phyloP scores from a whole-genome alignment of 2,329 filamentous ascomycete species.

The Colletotrichum sp. region DNA sequence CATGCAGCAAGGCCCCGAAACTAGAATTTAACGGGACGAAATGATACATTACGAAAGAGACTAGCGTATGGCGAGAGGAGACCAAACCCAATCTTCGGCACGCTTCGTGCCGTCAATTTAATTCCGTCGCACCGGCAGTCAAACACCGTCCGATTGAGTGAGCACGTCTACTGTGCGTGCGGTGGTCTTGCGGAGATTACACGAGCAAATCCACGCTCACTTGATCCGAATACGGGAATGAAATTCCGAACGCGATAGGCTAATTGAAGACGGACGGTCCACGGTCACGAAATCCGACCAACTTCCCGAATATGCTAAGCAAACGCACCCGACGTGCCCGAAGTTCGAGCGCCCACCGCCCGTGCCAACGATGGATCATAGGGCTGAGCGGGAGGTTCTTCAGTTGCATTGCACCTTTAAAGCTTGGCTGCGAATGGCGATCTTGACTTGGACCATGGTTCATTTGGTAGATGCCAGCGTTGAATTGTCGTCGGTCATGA shows the following conservation, averaged over 20 bases:
- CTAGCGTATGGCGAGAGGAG: background rate
- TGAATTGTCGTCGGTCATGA: background rate
- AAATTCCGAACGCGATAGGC: background rate
- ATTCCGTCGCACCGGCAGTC: background rate
- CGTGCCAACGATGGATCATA: background rate
- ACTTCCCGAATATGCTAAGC: background rate
- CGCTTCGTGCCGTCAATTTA: background rate
- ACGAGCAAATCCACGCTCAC: background rate
- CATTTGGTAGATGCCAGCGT: background rate
- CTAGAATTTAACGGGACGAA: background rate
- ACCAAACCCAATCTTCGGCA: background rate
- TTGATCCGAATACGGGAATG: background rate
- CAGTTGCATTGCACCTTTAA: background rate
- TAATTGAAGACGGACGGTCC: background rate
- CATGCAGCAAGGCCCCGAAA: background rate
- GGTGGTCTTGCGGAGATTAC: background rate
- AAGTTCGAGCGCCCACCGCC: background rate
- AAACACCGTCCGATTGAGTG: conserved; percentile 1
- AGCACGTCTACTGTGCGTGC: background rate
- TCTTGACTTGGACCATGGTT: background rate
- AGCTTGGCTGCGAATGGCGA: background rate
- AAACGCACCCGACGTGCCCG: background rate
- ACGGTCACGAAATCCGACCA: background rate
- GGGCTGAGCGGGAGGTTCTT: background rate
- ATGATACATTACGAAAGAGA: background rate